Evolutionary conservation across 2,329 filamentous ascomycete species (phyloP).

Genomic region (Metarhizium anisopliae): DNA sequence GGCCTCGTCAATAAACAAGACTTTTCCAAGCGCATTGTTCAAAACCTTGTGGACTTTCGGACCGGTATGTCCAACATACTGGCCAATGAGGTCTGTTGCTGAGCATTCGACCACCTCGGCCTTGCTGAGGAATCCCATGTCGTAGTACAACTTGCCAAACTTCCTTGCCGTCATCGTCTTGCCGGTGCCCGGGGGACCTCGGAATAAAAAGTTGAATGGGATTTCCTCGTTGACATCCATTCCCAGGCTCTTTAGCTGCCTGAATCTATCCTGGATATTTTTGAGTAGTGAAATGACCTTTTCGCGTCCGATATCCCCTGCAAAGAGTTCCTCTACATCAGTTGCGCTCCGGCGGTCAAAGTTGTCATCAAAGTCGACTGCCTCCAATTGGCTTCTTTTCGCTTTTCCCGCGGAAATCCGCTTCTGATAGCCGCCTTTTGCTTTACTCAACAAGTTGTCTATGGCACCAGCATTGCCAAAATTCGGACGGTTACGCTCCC

Average conservation of each 20-base stretch:
- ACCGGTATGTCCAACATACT: slow-evolving; percentile 61
- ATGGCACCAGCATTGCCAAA: slow-evolving; percentile 72
- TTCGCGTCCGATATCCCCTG: slow-evolving; percentile 50
- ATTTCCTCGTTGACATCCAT: slow-evolving; percentile 31
- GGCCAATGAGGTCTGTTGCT: slow-evolving; percentile 57
- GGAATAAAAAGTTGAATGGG: slow-evolving; percentile 62
- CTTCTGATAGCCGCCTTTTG: slow-evolving; percentile 35
- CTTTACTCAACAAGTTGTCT: slow-evolving; percentile 52
- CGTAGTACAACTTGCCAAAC: slow-evolving; percentile 68
- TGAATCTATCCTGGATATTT: slow-evolving; percentile 40
- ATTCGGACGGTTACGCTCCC: slow-evolving; percentile 54
- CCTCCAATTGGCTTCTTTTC: slow-evolving; percentile 59
- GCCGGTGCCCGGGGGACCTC: slow-evolving; percentile 57
- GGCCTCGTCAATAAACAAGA: slow-evolving; percentile 66
- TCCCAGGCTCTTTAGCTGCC: slow-evolving; percentile 13
- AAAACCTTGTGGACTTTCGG: slow-evolving; percentile 52
- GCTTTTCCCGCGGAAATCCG: slow-evolving; percentile 14
- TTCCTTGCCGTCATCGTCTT: slow-evolving; percentile 66
- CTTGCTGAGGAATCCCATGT: slow-evolving; percentile 57
- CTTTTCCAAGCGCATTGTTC: slow-evolving; percentile 53
- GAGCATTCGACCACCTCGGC: slow-evolving; percentile 57
- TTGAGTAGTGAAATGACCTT: slow-evolving; percentile 42
- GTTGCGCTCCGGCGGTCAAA: slow-evolving; percentile 34
- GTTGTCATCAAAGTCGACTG: slow-evolving; percentile 64
- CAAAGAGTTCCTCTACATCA: slow-evolving; percentile 46